Evolutionary conservation across 1,139 yeast genomes (phyloP).

Genomic region (Taphrina wiesneri): DNA sequence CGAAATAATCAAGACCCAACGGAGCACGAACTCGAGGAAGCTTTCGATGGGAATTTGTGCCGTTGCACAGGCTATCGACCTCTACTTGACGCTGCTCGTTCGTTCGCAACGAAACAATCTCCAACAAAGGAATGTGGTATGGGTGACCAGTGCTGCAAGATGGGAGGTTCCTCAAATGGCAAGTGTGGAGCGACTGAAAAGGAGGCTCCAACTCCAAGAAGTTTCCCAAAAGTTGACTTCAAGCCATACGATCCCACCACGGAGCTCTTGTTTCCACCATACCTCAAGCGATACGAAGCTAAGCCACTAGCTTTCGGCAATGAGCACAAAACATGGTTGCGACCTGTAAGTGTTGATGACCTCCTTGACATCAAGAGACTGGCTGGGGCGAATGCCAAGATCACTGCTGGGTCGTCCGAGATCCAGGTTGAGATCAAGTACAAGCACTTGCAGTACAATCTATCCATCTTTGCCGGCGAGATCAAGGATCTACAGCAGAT

Average conservation of each 20-base stretch:
- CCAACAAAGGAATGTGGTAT: slow-evolving; percentile 43
- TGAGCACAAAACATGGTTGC: slow-evolving; percentile 49
- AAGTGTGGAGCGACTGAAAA: slow-evolving; percentile 1
- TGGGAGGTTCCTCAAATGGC: slow-evolving; percentile 10
- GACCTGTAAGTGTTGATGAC: slow-evolving; percentile 49
- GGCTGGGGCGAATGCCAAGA: slow-evolving; percentile 47
- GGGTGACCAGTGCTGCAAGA: slow-evolving; percentile 31
- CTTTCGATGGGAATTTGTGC: slow-evolving; percentile 53
- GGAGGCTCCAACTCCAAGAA: slow-evolving; percentile 17
- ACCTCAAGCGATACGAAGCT: slow-evolving; percentile 43
- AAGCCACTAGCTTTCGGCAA: slow-evolving; percentile 48
- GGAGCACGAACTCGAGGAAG: slow-evolving; percentile 49
- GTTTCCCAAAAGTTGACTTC: slow-evolving; percentile 43
- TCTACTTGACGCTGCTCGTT: slow-evolving; percentile 51
- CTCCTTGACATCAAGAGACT: slow-evolving; percentile 46
- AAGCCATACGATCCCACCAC: slow-evolving; percentile 48
- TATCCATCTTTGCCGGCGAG: slow-evolving; percentile 50
- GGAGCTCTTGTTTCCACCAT: slow-evolving; percentile 50
- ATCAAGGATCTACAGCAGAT: slow-evolving; percentile 48
- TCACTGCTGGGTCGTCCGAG: slow-evolving; percentile 54
- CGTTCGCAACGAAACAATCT: slow-evolving; percentile 44
- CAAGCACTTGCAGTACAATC: slow-evolving; percentile 49
- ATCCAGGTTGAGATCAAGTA: slow-evolving; percentile 52
- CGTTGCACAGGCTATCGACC: slow-evolving; percentile 55
- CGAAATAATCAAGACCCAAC: slow-evolving; percentile 48